Base-by-base conservation (phyloP, 371 early-diverging fungal species). In the Fennellomyces sp. region DNA sequence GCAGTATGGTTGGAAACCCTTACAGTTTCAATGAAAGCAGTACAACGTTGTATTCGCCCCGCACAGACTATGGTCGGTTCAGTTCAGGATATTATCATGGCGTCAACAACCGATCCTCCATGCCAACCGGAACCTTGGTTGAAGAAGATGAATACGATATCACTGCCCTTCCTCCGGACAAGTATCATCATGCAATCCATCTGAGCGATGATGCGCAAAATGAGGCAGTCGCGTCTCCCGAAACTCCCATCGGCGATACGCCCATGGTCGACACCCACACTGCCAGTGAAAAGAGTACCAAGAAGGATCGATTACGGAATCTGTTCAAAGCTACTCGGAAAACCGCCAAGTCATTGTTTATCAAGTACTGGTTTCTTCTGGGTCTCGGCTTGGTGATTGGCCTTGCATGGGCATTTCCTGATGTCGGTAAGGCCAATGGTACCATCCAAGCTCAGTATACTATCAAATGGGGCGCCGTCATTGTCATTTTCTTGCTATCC, bases 401-500 rank as follows among this genome's bases (percentile, higher is more conserved):
- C 6, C 68, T 91, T 10, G 89, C 89, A 1, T 83, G 85, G 64
- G 76, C 76, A 13, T 85, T 78, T 53, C 91, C 90, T 5, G 60
- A 60, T 1, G 75, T 88, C 39, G 91, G 88, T 25, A 85, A 83
- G 59, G 71, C 80, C 5, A 56, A 78, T 13, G 91, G 89, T 2
- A 66, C 66, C 5, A 75, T 90, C 33, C 70, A 83, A n/a, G 75
- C 86, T 19, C 86, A 90, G 63, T 87, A 84, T 52, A 74, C 83
- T 3, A 79, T 88, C 51, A 85, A 83, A 61, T 89, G 88, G 73
- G 89, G 78, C 39, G 80, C 78, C 13, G 87, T 88, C 15, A 75
- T 81, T 54, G 54, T 88, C 26, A 87, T 89, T 58, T 91, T 91
- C 70, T 78, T 91, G 36, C 67, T 89, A 17, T 86, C 88, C 0